Conservation (phyloP, 768 basidiomycete genomes). For the Auriscalpium microsporum region DNA sequence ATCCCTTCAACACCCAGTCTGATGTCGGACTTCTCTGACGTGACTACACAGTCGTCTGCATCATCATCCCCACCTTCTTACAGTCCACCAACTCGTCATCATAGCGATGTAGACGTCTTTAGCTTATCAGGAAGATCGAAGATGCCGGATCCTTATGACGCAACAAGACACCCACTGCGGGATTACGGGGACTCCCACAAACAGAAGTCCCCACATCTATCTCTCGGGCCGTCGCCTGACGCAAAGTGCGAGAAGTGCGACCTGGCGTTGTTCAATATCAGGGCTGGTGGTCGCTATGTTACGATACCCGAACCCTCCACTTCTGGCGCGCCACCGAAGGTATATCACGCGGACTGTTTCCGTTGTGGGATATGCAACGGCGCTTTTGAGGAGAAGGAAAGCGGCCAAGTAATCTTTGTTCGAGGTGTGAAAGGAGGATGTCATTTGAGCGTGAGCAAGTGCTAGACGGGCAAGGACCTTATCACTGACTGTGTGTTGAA, state of each 20-base stretch:
- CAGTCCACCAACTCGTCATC: constrained; percentile 23
- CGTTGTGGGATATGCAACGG: constrained; percentile 59
- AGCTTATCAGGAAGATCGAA: background rate
- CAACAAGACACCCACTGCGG: background rate
- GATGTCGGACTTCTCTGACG: constrained; percentile 52
- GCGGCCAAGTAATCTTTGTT: constrained; percentile 66
- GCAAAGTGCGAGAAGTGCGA: constrained; percentile 55
- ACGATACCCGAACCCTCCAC: constrained; percentile 48
- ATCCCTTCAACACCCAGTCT: constrained; percentile 51
- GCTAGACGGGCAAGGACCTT: background rate
- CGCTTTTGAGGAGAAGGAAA: constrained; percentile 50
- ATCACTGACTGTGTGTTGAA: background rate
- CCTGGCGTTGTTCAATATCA: constrained; percentile 46
- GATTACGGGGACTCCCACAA: background rate
- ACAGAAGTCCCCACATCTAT: background rate
- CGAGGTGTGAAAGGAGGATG: constrained; percentile 55
- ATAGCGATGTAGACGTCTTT: constrained; percentile 2
- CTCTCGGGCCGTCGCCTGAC: constrained; percentile 23
- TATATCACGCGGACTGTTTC: constrained; percentile 73
- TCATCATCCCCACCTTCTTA: constrained; percentile 42
- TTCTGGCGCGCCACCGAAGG: constrained; percentile 39
- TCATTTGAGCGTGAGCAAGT: constrained; percentile 47
- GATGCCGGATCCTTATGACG: no score
- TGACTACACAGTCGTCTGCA: constrained; percentile 44
- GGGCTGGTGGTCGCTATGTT: constrained; percentile 57